Conservation (phyloP, 176 grass and related monocot genomes). For the Pontederia crassipes region DNA sequence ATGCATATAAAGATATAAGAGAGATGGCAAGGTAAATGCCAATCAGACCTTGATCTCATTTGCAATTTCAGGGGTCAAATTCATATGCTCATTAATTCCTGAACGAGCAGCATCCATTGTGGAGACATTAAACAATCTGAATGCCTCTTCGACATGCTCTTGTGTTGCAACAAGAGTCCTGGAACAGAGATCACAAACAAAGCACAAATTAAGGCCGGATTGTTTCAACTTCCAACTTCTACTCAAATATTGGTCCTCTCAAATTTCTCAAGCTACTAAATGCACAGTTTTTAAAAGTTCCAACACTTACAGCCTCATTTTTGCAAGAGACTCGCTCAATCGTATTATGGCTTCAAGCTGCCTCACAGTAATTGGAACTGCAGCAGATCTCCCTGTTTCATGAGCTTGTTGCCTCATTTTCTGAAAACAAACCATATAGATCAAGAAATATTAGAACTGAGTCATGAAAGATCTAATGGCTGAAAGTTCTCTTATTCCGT, state of each 20-base stretch:
- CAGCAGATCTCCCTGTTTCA: conserved; percentile 70
- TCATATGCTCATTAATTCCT: conserved; percentile 95
- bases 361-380: conserved; percentile 93
- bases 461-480: too few species aligned
- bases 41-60: conserved; percentile 82
- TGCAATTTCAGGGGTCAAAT: conserved; percentile 87
- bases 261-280: too few species aligned
- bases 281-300: too few species aligned
- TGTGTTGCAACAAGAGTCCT: conserved; percentile 84
- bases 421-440: conserved; percentile 14
- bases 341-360: conserved; percentile 98
- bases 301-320: conserved; percentile 81
- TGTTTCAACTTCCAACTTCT: too few species aligned
- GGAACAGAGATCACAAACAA: neutral
- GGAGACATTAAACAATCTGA: conserved; percentile 83
- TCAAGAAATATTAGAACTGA: too few species aligned
- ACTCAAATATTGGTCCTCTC: too few species aligned
- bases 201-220: too few species aligned
- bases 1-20: conserved; percentile 1
- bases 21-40: neutral
- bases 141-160: conserved; percentile 93
- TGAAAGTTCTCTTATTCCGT: too few species aligned
- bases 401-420: conserved; percentile 98
- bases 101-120: conserved; percentile 87
- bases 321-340: conserved; percentile 93